A percentile compares a stretch with the other conserved stretches of the same genome.
Evolutionary conservation across 768 basidiomycete species (phyloP).

Genomic region (Xerocomellus chrysenteron): DNA sequence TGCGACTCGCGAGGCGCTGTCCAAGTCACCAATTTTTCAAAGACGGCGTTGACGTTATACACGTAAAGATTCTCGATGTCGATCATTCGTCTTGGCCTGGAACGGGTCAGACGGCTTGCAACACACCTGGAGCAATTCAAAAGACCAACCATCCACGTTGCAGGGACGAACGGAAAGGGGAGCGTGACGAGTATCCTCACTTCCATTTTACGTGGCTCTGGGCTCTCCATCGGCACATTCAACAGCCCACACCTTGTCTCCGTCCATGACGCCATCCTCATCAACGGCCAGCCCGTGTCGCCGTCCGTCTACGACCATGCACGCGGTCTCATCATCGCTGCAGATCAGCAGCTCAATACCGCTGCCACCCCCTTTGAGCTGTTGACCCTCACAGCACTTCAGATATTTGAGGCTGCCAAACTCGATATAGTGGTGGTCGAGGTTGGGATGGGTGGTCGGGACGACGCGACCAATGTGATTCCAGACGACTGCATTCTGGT

Average conservation of each 20-base stretch:
- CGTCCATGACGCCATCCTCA: conserved; percentile 70
- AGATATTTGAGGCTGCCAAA: conserved; percentile 63
- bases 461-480: conserved; percentile 93
- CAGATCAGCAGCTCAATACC: conserved; percentile 44
- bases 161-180: conserved; percentile 98
- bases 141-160: conserved; percentile 84
- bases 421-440: conserved; percentile 87
- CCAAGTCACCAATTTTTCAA: no score
- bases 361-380: conserved; percentile 78
- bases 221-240: conserved; percentile 73
- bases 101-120: conserved; percentile 56
- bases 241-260: conserved; percentile 90
- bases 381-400: conserved; percentile 77
- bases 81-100: conserved; percentile 70
- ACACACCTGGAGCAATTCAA: conserved; percentile 56
- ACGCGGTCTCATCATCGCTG: conserved; percentile 46
- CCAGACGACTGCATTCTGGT: conserved; percentile 65
- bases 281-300: conserved; percentile 58
- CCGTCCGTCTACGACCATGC: conserved; percentile 46
- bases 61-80: conserved; percentile 42
- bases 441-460: conserved; percentile 90
- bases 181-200: conserved; percentile 83
- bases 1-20: no score
- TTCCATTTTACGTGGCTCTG: conserved; percentile 62
- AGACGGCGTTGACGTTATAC: neutral